phyloP scores from a whole-genome alignment of 345 rosid genomes.

The Eucalyptus caleyi region DNA sequence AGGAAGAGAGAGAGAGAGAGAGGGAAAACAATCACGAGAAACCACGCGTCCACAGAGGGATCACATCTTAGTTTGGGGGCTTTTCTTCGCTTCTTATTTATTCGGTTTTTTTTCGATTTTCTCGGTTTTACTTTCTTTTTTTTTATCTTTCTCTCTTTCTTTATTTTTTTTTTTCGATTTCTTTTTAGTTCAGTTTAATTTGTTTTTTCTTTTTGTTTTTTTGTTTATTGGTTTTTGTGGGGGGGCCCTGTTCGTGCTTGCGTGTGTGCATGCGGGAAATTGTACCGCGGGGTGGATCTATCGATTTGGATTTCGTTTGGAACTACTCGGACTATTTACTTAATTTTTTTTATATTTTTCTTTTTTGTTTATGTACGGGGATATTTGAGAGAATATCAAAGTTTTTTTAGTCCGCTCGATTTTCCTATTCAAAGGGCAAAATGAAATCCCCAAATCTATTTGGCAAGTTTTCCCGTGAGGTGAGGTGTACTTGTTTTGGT shows the following conservation, averaged over 20 bases:
- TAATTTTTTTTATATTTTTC: background rate
- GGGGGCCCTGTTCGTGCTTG: background rate
- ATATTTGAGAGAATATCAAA: background rate
- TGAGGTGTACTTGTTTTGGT: background rate
- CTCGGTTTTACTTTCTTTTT: background rate
- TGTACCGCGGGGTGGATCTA: background rate
- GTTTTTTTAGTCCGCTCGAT: background rate
- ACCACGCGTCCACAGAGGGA: constrained; percentile 21
- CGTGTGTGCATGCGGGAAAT: background rate
- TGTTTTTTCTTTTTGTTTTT: background rate
- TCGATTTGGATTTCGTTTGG: background rate
- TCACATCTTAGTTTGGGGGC: constrained; percentile 8
- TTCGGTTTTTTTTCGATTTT: background rate
- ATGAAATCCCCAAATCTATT: background rate
- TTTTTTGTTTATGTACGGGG: background rate
- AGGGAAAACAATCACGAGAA: constrained; percentile 14
- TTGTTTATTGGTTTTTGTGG: too few species aligned
- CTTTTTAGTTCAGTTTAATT: background rate
- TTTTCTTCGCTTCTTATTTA: background rate
- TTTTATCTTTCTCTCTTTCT: background rate
- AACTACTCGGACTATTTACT: background rate
- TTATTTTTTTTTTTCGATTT: background rate
- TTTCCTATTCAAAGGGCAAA: background rate
- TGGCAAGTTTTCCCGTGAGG: background rate
- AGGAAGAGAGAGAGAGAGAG: background rate